Percentiles rank a stretch among this genome's conserved stretches.
These are phyloP conservation scores for Fusarium luffae DNA, from an alignment of 2,329 filamentous ascomycete species.

Conservation along the genomic window DNA sequence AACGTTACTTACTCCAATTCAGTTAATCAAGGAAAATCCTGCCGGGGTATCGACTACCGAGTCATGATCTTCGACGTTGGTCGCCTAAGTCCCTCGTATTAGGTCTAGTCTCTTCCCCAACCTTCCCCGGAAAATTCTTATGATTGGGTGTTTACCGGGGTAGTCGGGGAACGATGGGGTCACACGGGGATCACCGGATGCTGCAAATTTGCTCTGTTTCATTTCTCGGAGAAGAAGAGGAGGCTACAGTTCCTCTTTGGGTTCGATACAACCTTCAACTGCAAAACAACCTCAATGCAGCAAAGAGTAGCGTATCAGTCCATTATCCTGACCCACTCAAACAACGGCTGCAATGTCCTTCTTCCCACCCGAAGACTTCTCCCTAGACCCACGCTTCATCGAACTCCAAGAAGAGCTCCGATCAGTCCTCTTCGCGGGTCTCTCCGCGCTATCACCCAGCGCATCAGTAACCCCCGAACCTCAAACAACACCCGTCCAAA, in stretches of 20 bases:
- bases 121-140: neutral
- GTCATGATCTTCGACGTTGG: slow-evolving; percentile 8
- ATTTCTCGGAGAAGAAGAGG: neutral
- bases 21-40: slow-evolving; percentile 9
- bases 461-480: slow-evolving; percentile 46
- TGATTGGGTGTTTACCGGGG: neutral
- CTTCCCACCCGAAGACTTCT: slow-evolving; percentile 48
- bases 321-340: too few relatives aligned
- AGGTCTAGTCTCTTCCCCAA: neutral
- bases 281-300: neutral
- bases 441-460: slow-evolving; percentile 43
- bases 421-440: slow-evolving; percentile 53
- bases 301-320: too few relatives aligned
- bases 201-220: slow-evolving; percentile 19
- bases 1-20: neutral
- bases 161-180: neutral
- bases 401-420: slow-evolving; percentile 59
- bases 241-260: slow-evolving; percentile 16
- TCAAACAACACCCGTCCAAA: slow-evolving; percentile 22
- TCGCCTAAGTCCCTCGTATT: slow-evolving; percentile 8
- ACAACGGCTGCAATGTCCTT: slow-evolving; percentile 17
- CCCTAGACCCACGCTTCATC: slow-evolving; percentile 55
- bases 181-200: slow-evolving; percentile 2
- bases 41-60: neutral
- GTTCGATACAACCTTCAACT: neutral